phyloP scores from a whole-genome alignment of 495 filamentous ascomycete genomes.

The Elasticomyces elasticus region DNA sequence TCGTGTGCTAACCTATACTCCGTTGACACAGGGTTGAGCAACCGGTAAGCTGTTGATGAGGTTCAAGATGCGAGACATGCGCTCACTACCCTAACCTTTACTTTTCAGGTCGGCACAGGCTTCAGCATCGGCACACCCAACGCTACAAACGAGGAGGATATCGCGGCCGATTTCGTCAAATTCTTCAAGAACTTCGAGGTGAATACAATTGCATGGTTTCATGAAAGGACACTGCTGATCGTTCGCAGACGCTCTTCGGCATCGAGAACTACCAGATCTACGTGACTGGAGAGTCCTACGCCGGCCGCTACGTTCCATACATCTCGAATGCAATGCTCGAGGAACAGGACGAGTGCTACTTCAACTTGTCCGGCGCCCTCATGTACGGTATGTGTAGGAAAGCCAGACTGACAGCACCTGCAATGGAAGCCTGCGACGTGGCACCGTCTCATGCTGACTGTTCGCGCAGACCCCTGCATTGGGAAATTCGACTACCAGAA shows the following conservation, averaged over 20 bases:
- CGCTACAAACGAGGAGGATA: constrained; percentile 46
- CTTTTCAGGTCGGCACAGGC: constrained; percentile 30
- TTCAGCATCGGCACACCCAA: constrained; percentile 46
- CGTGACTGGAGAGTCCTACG: constrained; percentile 53
- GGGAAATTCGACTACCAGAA: constrained; percentile 39
- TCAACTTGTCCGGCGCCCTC: constrained; percentile 36
- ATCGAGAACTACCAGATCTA: constrained; percentile 52
- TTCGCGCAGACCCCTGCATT: constrained; percentile 58
- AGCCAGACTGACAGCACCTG: too few relatives aligned
- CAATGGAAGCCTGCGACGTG: too few relatives aligned
- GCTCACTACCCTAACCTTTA: too few relatives aligned
- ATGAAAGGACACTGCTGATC: neutral
- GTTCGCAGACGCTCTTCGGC: constrained; percentile 34
- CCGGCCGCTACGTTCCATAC: constrained; percentile 68
- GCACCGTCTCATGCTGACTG: too few relatives aligned
- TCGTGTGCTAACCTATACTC: too few relatives aligned
- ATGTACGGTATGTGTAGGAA: too few relatives aligned
- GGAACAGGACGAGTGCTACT: constrained; percentile 39
- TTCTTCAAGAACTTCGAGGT: constrained; percentile 61
- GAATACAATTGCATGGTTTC: constrained; percentile 30
- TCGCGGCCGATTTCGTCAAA: constrained; percentile 47
- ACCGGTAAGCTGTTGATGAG: too few relatives aligned
- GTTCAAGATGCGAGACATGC: too few relatives aligned
- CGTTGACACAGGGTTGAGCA: too few relatives aligned
- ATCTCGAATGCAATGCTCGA: constrained; percentile 64